Base-by-base conservation (phyloP, 257 asterid species). In the Ligustrum vulgare region DNA sequence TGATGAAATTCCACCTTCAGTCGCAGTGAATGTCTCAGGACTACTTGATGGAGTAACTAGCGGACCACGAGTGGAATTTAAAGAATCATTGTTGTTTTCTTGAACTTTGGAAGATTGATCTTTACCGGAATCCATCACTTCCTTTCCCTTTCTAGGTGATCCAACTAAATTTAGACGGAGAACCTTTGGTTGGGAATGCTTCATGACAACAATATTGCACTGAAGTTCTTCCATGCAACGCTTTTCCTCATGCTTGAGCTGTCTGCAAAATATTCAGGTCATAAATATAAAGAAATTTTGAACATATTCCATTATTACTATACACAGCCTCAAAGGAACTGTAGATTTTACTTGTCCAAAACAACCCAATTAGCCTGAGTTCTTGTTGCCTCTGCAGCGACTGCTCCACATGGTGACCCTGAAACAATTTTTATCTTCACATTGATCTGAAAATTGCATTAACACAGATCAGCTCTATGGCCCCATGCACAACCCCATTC, bases 171-270 rank as follows among this genome's bases (percentile, higher is more conserved):
- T 91, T 51, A 95, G 87, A 9, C 99, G 96, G 35, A 95, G 95
- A 79, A 95, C 97, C 78, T 95, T 95, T 2, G 99, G 89, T 73
- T 95, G 98, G 60, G 98, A 90, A 15, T 83, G 87, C 82, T 95
- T 93, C 98, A 95, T 93, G 33, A 90, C 90, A 8, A 91, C 99
- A n/a, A 95, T 89, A 86, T 95, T 93, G 91, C 98, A 95, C 36
- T 90, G 97, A 51, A 95, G 83, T 80, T 93, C 97, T 74, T 93
- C 98, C 98, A 93, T 89, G 85, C 99, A 95, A 5, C 87, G 84
- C n/a, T 90, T 95, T 69, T 84, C 89, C 87, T 95, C 99, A 0
- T 89, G 90, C 73, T 89, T 95, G 54, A 95, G 97, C 32, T 89
- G 96, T 75, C 99, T 95, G 86, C 70, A 84, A 43, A 70, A 76